Evolutionary conservation across 2,329 filamentous ascomycete species (phyloP).

Genomic region (Aureobasidium sp.): DNA sequence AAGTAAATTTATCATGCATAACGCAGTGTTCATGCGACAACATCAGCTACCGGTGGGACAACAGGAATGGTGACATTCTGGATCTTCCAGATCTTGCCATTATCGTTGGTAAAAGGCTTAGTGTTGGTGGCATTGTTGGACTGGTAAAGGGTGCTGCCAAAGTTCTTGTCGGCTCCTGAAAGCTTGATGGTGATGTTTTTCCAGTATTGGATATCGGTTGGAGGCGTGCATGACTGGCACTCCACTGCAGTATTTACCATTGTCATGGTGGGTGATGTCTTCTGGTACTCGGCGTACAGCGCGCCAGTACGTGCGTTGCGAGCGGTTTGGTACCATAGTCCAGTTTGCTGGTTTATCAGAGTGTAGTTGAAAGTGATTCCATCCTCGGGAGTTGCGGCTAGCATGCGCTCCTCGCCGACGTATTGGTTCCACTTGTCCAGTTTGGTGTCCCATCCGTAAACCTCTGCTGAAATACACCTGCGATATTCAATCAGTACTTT

Average conservation of each 20-base stretch:
- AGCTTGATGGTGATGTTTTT: slow-evolving; percentile 14
- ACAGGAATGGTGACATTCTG: slow-evolving; percentile 15
- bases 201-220: slow-evolving; percentile 10
- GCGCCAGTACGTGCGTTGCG: slow-evolving; percentile 1
- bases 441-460: slow-evolving; percentile 19
- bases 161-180: slow-evolving; percentile 9
- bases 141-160: slow-evolving; percentile 3
- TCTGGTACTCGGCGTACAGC: slow-evolving; percentile 2
- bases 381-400: slow-evolving; percentile 19
- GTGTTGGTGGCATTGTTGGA: slow-evolving; percentile 10
- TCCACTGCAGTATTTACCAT: slow-evolving; percentile 14
- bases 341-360: slow-evolving; percentile 19
- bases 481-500: not conserved
- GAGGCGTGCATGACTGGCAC: slow-evolving; percentile 12
- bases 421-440: slow-evolving; percentile 18
- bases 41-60: slow-evolving; percentile 2
- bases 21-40: not conserved
- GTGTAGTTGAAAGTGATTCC: slow-evolving; percentile 24
- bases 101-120: not conserved
- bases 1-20: not conserved
- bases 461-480: slow-evolving; percentile 22
- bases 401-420: slow-evolving; percentile 19
- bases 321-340: slow-evolving; percentile 20
- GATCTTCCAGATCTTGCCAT: slow-evolving; percentile 16
- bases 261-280: slow-evolving; percentile 4